phyloP scores from a whole-genome alignment of 2,329 filamentous ascomycete species.

The Pseudocercospora cruenta region DNA sequence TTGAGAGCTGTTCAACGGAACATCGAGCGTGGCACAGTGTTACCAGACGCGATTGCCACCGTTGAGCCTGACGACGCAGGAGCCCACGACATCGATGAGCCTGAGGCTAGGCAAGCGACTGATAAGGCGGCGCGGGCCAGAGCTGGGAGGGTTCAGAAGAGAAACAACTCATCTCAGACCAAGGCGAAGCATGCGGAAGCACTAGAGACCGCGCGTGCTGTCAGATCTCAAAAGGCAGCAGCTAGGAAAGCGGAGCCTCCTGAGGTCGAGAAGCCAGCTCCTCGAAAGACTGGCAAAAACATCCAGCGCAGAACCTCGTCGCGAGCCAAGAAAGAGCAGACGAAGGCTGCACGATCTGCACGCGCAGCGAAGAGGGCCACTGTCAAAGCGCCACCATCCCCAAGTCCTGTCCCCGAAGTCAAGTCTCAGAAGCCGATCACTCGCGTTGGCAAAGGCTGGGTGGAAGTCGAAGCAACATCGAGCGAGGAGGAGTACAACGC shows the following conservation, averaged over 20 bases:
- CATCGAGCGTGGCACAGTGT: neutral
- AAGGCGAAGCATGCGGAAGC: neutral
- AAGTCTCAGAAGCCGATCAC: slow-evolving; percentile 22
- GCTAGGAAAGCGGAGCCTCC: slow-evolving; percentile 1
- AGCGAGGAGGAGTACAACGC: neutral
- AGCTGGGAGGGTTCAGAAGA: neutral
- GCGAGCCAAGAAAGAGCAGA: neutral
- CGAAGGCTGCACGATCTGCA: neutral
- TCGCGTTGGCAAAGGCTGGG: slow-evolving; percentile 27
- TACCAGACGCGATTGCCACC: neutral
- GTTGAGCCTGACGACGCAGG: neutral
- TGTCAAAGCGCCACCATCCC: neutral
- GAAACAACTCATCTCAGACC: neutral
- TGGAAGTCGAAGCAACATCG: slow-evolving; percentile 17
- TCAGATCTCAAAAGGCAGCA: slow-evolving; percentile 11
- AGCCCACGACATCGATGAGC: neutral
- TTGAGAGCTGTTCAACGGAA: neutral
- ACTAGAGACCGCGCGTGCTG: neutral
- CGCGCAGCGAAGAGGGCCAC: neutral
- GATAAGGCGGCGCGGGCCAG: slow-evolving; percentile 1
- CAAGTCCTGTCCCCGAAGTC: slow-evolving; percentile 6
- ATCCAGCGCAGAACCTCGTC: neutral
- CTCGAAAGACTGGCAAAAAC: neutral
- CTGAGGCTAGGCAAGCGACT: neutral
- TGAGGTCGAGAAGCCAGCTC: neutral